These are phyloP conservation scores for Rhytidiadelphus loreus DNA, from an alignment of 225 moss, liverwort and hornwort species.

Conservation along the genomic window DNA sequence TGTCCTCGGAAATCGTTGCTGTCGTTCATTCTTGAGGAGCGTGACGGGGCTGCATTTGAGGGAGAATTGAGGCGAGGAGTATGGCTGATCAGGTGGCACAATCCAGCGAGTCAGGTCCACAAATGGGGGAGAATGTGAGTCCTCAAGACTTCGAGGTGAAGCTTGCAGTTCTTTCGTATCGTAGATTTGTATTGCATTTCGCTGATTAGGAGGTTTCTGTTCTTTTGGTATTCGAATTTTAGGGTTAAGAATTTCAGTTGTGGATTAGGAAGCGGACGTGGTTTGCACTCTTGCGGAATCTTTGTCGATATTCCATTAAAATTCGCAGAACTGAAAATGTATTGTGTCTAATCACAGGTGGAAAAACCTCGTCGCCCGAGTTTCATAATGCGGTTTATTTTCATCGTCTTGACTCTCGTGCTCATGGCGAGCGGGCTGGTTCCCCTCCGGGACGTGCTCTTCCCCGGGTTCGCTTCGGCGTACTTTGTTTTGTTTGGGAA, in stretches of 20 bases:
- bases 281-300: not conserved
- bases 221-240: not conserved
- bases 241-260: not conserved
- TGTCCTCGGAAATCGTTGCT: not conserved
- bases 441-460: slow-evolving; percentile 19
- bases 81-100: not conserved
- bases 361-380: not conserved
- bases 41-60: not conserved
- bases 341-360: not conserved
- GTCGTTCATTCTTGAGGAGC: not conserved
- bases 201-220: not conserved
- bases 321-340: not conserved
- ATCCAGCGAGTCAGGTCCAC: not conserved
- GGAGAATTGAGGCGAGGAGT: not conserved
- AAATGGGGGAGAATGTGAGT: not conserved
- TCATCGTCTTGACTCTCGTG: slow-evolving; percentile 4
- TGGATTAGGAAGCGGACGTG: not conserved
- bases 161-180: not conserved
- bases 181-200: not conserved
- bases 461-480: slow-evolving; percentile 8
- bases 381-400: not conserved
- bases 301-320: not conserved
- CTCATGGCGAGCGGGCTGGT: slow-evolving; percentile 18
- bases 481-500: slow-evolving; percentile 27
- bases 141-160: not conserved